Evolutionary conservation across 805 yeast genomes (phyloP).

Genomic region (Candida endomychidarum): DNA sequence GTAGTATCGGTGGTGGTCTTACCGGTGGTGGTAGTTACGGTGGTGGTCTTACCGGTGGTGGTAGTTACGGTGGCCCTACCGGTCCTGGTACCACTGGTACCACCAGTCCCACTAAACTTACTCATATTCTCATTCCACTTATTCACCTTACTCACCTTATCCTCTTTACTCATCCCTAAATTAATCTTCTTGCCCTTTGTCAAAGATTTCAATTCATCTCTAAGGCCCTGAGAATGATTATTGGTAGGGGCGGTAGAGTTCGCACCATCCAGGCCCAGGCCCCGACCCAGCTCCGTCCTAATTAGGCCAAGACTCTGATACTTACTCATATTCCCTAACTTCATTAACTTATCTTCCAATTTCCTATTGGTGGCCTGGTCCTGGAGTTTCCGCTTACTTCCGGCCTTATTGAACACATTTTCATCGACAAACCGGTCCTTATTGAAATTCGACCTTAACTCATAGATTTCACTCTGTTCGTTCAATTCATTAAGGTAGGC

Average conservation of each 20-base stretch:
- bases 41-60: too few species aligned
- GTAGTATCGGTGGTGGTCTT: too few species aligned
- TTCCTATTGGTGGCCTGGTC: constrained; percentile 31
- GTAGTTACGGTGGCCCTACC: background rate
- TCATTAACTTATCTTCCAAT: constrained; percentile 35
- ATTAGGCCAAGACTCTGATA: constrained; percentile 23
- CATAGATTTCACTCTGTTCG: constrained; percentile 24
- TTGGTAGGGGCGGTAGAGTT: background rate
- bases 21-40: too few species aligned
- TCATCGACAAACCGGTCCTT: constrained; percentile 48
- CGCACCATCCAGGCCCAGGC: too few species aligned
- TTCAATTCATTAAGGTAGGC: constrained; percentile 17
- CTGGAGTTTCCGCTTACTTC: constrained; percentile 30
- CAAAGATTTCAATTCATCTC: constrained; percentile 9
- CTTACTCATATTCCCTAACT: constrained; percentile 19
- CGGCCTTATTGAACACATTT: constrained; percentile 40
- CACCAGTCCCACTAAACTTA: too few species aligned
- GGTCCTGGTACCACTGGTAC: background rate
- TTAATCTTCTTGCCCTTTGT: constrained; percentile 12
- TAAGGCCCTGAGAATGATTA: constrained; percentile 1
- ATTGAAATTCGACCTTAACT: constrained; percentile 19
- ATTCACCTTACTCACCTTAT: constrained; percentile 9
- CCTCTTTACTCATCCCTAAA: constrained; percentile 14
- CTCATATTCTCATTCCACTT: constrained; percentile 13
- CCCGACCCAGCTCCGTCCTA: too few species aligned